Base-by-base conservation (phyloP, 78 protist genomes). In the Isochrysis galbana region DNA sequence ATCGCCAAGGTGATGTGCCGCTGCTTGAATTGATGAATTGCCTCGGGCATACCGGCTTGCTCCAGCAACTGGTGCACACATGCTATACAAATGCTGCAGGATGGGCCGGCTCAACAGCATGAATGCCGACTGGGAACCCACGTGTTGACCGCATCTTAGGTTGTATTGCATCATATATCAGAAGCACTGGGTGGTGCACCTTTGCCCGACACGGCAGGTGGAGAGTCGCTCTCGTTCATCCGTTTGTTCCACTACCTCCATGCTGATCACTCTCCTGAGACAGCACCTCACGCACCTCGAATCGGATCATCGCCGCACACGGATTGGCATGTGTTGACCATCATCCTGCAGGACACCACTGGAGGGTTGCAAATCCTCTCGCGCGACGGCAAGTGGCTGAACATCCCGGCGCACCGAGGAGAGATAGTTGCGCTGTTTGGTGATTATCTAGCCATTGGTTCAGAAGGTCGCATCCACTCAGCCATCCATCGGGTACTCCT, bases 291-390 rank as follows among this genome's bases (percentile, higher is more conserved):
- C 3, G 11, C 0, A 32, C 87, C 51, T 0, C 87, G 87, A 45
- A 78, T 11, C 46, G 87, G 87, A 32, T 78, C 87, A 14, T 78
- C 87, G 51, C 34, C 87, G 36, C 87, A 78, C 88, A 44, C 88
- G 3, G 88, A 80, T 54, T 80, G 88, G 88, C 88, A 80, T 54
- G 36, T 29, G 55, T 38, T 44, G 32, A 80, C 88, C 5, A 7
- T 80, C 55, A 44, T 80, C 55, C 29, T 23, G 48, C 47, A 80
- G 88, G 88, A 80, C 55, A 5, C 21, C n/a, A 44, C 54, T 17
- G 55, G 55, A 0, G 88, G 88, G n/a, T 38, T 80, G 39, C 55
- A 80, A 54, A 2, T 39, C 5, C 55, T 7, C 41, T 23, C 14
- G 11, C 39, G 17, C 55, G 39, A 32, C 39, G 23, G 38, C 29